Evolutionary conservation across 805 yeast species (phyloP), one percentile per base, ranked within the genome.

Genomic region (Candida jianshihensis): DNA sequence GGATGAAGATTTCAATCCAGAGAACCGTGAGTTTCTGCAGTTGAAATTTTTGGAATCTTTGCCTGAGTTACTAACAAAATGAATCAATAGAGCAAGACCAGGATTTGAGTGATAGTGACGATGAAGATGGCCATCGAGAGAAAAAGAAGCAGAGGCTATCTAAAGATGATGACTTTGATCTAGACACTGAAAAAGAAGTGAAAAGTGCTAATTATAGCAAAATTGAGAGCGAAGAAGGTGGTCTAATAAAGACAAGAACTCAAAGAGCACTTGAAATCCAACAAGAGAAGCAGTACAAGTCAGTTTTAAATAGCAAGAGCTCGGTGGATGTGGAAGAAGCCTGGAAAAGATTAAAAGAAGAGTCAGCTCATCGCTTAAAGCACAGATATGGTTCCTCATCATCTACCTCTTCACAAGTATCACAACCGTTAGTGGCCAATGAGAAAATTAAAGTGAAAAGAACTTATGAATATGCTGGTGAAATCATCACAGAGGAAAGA

Each of bases 401-500:
- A 3, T 28, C 35, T 17, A 33, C 41, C 8, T 21, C 37, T 17
- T 33, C 36, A 4, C 36, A 19, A 10, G 34, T 31, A 9, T 11
- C 38, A 7, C 38, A 36, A 36, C 53, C 37, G 38, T 40, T 36
- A 18, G 43, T 18, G 10, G 44, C 48, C 5, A 39, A 41, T 21
- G 78, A 78, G 34, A 70, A 70, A 53, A 72, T 90, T 38, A 74
- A 76, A 47, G 88, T 90, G 38, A 78, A 74, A 41, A 70, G 92
- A 43, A 74, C 79, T 3, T 90, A 85, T 54, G 82, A 84, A 39
- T 90, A 87, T 68, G 97, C 98, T 0, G 97, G 97, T 6, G 83
- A 83, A 48, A 66, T 77, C 3, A 68, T 82, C 2, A 74, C 81
- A 0, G 96, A 89, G 51, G 79, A 80, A 40, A 87, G 85, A 57